A percentile compares a stretch with the other conserved stretches of the same genome.
Conservation (phyloP, 2,329 filamentous ascomycete genomes). For the Paraphoma sp. region DNA sequence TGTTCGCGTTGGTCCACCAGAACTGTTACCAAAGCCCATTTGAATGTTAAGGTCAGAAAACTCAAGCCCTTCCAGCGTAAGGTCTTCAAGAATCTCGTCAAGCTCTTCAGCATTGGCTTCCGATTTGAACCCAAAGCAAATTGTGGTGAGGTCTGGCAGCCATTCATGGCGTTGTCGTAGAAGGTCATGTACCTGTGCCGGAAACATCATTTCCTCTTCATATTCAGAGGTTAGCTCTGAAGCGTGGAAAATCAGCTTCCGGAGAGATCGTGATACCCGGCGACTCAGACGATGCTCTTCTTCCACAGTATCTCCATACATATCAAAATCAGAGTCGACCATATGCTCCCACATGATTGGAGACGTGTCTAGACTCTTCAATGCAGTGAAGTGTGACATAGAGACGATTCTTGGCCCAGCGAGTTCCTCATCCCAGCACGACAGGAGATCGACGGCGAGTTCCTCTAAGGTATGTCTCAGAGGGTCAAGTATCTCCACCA, state of each 20-base stretch:
- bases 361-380: background rate
- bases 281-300: background rate
- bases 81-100: too few species aligned
- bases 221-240: background rate
- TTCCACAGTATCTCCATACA: background rate
- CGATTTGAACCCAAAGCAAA: too few species aligned
- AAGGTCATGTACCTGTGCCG: too few species aligned
- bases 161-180: too few species aligned
- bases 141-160: too few species aligned
- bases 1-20: too few species aligned
- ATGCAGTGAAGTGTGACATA: background rate
- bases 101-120: too few species aligned
- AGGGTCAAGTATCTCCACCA: slow-evolving; percentile 3
- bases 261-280: background rate
- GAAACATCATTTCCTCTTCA: too few species aligned
- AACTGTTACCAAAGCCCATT: too few species aligned
- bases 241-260: background rate
- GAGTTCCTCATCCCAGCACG: background rate
- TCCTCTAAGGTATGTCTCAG: slow-evolving; percentile 8
- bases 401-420: background rate
- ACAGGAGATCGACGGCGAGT: slow-evolving; percentile 3
- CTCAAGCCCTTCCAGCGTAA: too few species aligned
- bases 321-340: background rate
- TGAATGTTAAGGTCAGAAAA: too few species aligned
- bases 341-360: slow-evolving; percentile 1